A percentile compares a stretch with the other conserved stretches of the same genome.
Evolutionary conservation across 139 green algal species (phyloP).

Genomic region (Limnomonas spitsbergensis): DNA sequence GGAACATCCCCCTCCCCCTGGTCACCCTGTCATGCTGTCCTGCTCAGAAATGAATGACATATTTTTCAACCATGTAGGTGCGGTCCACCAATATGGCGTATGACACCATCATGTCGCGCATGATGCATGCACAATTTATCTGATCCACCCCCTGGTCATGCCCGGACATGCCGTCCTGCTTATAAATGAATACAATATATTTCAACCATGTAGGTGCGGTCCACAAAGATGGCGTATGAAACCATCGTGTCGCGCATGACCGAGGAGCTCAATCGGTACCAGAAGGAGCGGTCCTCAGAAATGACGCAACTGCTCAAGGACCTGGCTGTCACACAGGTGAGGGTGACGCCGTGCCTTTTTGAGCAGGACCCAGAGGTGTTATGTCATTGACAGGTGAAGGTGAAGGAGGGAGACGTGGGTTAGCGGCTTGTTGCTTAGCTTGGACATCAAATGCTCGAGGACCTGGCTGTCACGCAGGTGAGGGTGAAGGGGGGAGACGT

Average conservation of each 20-base stretch:
- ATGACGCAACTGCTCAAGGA: conserved; percentile 70
- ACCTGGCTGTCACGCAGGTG: background rate
- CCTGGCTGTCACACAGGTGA: conserved; percentile 74
- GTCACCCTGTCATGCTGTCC: no score
- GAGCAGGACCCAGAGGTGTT: background rate
- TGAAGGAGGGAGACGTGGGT: background rate
- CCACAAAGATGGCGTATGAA: conserved; percentile 36
- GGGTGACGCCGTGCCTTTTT: background rate
- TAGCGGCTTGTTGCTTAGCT: background rate
- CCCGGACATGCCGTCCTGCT: no score
- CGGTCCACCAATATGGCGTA: no score
- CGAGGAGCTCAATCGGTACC: conserved; percentile 81
- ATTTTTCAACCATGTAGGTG: no score
- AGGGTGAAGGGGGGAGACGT: background rate
- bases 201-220: background rate
- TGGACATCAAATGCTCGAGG: background rate
- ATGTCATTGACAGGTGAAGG: background rate
- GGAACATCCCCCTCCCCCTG: no score
- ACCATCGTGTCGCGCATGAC: conserved; percentile 72
- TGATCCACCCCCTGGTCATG: no score
- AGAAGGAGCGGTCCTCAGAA: conserved; percentile 74
- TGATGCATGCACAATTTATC: no score
- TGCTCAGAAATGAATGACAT: no score
- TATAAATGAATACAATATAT: no score
- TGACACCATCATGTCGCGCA: no score